A percentile compares a stretch with the other conserved stretches of the same genome.
These are phyloP conservation scores for Colletotrichum filicis DNA, from an alignment of 2,329 filamentous ascomycete genomes.

Conservation along the genomic window DNA sequence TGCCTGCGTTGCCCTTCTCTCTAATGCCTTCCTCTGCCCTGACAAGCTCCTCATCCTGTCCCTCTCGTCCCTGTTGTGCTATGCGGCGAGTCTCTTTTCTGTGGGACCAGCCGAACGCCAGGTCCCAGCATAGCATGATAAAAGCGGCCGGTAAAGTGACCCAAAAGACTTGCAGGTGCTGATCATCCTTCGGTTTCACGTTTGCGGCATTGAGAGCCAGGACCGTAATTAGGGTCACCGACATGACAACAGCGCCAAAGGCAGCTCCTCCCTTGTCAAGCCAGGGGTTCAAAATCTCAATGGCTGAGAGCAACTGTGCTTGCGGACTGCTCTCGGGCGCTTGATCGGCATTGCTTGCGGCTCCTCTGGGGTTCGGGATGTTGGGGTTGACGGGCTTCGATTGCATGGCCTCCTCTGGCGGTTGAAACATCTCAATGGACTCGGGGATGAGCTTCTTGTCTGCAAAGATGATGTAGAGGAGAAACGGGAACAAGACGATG, in stretches of 20 bases:
- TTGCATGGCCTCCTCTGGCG: constrained; percentile 65
- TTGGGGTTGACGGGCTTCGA: constrained; percentile 77
- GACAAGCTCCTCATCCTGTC: constrained; percentile 9
- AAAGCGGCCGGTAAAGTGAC: constrained; percentile 76
- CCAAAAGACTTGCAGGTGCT: constrained; percentile 67
- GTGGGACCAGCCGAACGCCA: constrained; percentile 71
- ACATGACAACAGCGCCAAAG: constrained; percentile 75
- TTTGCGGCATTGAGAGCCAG: constrained; percentile 73
- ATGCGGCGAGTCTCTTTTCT: constrained; percentile 72
- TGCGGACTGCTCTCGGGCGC: constrained; percentile 38
- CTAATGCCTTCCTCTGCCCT: background rate
- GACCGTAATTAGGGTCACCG: constrained; percentile 72
- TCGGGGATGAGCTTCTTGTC: constrained; percentile 71
- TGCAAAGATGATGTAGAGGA: constrained; percentile 76
- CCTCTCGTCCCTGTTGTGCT: constrained; percentile 61
- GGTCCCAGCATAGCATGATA: constrained; percentile 76
- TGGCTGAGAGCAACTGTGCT: background rate
- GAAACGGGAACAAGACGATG: constrained; percentile 74
- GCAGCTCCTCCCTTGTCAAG: constrained; percentile 73
- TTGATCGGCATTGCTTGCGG: constrained; percentile 63
- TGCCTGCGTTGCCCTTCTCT: background rate
- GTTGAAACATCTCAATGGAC: constrained; percentile 75
- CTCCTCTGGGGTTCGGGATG: constrained; percentile 72
- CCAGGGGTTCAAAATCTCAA: constrained; percentile 80
- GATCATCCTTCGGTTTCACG: constrained; percentile 55